Percentiles rank a stretch among this genome's conserved stretches.
phyloP scores from a whole-genome alignment of 805 yeast species.

The Lipomyces anomalus region DNA sequence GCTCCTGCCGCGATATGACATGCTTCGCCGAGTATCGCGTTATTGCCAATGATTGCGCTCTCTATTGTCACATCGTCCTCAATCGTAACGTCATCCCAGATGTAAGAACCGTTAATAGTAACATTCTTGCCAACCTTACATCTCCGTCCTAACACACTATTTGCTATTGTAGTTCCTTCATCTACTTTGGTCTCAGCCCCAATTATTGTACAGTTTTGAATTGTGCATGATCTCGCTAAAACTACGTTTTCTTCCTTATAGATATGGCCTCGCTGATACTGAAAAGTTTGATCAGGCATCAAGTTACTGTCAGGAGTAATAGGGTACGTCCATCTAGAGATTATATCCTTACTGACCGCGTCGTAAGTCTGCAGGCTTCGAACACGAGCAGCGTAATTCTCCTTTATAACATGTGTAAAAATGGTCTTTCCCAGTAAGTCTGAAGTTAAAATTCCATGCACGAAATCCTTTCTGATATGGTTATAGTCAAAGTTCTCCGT shows the following conservation, averaged over 20 bases:
- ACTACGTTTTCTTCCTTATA: constrained; percentile 87
- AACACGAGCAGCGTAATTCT: constrained; percentile 89
- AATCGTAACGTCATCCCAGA: constrained; percentile 79
- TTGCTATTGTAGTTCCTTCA: constrained; percentile 57
- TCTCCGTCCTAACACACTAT: constrained; percentile 78
- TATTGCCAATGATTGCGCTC: constrained; percentile 66
- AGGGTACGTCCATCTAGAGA: constrained; percentile 92
- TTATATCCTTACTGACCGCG: constrained; percentile 80
- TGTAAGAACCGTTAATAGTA: constrained; percentile 62
- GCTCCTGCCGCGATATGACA: constrained; percentile 60
- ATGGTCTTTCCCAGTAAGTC: constrained; percentile 87
- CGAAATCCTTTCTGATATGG: constrained; percentile 75
- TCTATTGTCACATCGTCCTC: constrained; percentile 56
- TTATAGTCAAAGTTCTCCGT: constrained; percentile 97
- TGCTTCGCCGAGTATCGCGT: constrained; percentile 49
- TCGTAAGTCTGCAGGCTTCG: constrained; percentile 91
- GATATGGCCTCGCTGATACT: constrained; percentile 76
- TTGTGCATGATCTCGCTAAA: constrained; percentile 85
- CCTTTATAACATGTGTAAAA: constrained; percentile 75
- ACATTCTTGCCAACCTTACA: constrained; percentile 81
- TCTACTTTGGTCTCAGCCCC: constrained; percentile 76
- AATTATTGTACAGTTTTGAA: constrained; percentile 73
- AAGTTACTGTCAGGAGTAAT: constrained; percentile 81
- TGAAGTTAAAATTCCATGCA: constrained; percentile 81
- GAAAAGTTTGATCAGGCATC: constrained; percentile 62